Evolutionary conservation across 768 basidiomycete genomes (phyloP), one percentile per base, ranked within the genome.

Genomic region (Panus rudis): DNA sequence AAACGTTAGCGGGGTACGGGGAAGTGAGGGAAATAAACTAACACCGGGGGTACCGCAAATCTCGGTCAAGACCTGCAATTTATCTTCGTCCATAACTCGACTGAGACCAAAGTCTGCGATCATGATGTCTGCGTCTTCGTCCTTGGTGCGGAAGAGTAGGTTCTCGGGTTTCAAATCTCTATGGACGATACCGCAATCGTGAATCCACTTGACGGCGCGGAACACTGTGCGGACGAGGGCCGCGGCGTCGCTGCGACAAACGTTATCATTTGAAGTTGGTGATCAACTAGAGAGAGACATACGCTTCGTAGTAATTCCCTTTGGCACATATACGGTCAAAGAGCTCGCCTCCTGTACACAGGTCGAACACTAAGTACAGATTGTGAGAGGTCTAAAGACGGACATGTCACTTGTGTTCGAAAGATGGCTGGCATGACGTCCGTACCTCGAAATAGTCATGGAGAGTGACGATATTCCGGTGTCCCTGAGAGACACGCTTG

Each of bases 251-350:
- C 88, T 92, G 50, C n/a, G 31, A 23, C 4, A 11, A 41, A 17
- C 2, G 25, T 16, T 17, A 17, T 37, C 16, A 32, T 10, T 13
- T 10, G 19, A 51, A 23, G 48, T 49, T 28, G 54, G 65, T 37
- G 37, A 20, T 24, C 20, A 37, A 46, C 19, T 31, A 12, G n/a
- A 13, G 43, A n/a, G 27, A 31, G 4, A 67, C 81, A 54, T 51
- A 91, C 89, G 80, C 81, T 66, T 99, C 94, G 58, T 91, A 92
- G 63, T 96, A 98, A 60, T 91, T 91, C 40, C 92, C 92, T 63
- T 92, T 91, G 23, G 92, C 91, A 58, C 94, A 98, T 70, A 99
- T 98, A 39, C 94, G 78, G 63, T 99, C 94, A 56, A 99, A 98
- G n/a, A 99, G 79, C 64, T 99, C 94, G 33, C 94, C 93, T 40